Conservation (phyloP, 139 green algal species). For the Picochlorum sp. region DNA sequence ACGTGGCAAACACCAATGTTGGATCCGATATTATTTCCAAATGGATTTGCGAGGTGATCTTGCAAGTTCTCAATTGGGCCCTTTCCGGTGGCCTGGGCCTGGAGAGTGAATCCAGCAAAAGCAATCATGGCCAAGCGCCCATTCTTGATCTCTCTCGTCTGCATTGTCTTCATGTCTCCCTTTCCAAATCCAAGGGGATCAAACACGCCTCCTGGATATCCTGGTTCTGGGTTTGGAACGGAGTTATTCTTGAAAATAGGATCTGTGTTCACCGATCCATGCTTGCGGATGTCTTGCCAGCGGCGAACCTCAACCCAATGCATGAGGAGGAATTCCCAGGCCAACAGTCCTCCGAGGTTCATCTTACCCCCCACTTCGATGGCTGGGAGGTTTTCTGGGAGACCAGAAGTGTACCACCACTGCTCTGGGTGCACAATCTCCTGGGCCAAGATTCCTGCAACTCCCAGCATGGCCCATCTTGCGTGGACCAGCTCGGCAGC, state of each 20-base stretch:
- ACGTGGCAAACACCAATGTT: conserved; percentile 65
- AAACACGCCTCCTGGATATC: conserved; percentile 61
- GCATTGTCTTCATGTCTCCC: conserved; percentile 30
- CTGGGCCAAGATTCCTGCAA: conserved; percentile 77
- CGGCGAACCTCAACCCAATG: conserved; percentile 50
- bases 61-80: conserved; percentile 46
- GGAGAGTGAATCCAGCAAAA: conserved; percentile 35
- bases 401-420: conserved; percentile 29
- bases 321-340: conserved; percentile 53
- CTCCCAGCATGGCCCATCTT: conserved; percentile 85
- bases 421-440: conserved; percentile 22
- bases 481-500: conserved; percentile 62
- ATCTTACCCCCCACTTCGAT: conserved; percentile 9
- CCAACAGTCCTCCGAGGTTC: conserved; percentile 37
- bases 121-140: conserved; percentile 43
- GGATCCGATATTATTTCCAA: conserved; percentile 57
- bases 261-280: conserved; percentile 44
- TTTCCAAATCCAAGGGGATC: conserved; percentile 45
- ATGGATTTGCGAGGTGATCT: conserved; percentile 64
- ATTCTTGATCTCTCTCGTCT: conserved; percentile 56
- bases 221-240: conserved; percentile 35
- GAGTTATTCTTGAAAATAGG: conserved; percentile 53
- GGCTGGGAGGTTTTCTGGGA: conserved; percentile 19
- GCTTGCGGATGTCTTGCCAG: conserved; percentile 45
- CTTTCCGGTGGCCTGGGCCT: conserved; percentile 41